A percentile compares a stretch with the other conserved stretches of the same genome.
Conservation (phyloP, 192 early-diverging fungal genomes). For the Physocladia obscura region DNA sequence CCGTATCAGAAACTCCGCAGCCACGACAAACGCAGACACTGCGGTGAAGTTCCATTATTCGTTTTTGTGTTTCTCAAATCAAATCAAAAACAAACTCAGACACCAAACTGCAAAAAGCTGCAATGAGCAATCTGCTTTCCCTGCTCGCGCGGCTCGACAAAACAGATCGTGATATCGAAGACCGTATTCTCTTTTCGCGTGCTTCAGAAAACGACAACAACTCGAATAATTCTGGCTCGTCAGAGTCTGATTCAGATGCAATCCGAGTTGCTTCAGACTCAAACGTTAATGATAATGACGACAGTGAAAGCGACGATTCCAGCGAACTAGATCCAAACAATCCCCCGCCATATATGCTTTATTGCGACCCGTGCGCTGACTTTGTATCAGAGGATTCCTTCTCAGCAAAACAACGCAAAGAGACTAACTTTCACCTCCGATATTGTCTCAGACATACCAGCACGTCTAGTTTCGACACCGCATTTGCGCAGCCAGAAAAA, state of each 20-base stretch:
- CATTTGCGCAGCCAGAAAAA: not conserved
- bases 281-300: not conserved
- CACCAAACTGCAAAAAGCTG: too few relatives aligned
- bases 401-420: not conserved
- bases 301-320: not conserved
- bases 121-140: too few relatives aligned
- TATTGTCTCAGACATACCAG: not conserved
- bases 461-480: not conserved
- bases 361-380: not conserved
- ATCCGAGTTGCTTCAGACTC: not conserved
- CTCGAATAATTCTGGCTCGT: not conserved
- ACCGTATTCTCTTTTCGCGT: too few relatives aligned
- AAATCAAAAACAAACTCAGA: too few relatives aligned
- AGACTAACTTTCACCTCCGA: not conserved
- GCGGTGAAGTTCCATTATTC: too few relatives aligned
- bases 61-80: too few relatives aligned
- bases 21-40: too few relatives aligned
- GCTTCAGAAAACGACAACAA: not conserved
- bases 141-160: not conserved
- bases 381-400: not conserved
- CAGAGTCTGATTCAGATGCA: not conserved
- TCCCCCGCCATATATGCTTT: not conserved
- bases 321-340: not conserved
- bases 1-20: not conserved
- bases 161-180: not conserved